phyloP scores from a whole-genome alignment of 1,284 basidiomycete species.

The Ustilago tritici region DNA sequence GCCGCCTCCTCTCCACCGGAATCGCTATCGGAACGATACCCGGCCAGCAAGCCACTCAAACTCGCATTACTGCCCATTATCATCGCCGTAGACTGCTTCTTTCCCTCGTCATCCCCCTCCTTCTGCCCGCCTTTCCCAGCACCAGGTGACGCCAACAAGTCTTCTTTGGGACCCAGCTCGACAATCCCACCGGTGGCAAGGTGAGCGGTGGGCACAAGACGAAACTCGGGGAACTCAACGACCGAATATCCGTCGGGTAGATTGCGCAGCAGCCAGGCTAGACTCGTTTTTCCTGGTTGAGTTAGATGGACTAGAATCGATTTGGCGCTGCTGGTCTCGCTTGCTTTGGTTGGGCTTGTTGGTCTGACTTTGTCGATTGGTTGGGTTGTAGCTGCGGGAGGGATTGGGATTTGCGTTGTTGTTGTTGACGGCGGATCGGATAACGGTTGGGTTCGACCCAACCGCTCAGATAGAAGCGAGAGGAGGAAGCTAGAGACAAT shows the following conservation, averaged over 20 bases:
- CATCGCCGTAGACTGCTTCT: conserved; percentile 1
- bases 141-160: not conserved
- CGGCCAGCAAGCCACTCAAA: conserved; percentile 13
- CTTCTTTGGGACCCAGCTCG: not conserved
- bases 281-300: conserved; percentile 2
- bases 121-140: not conserved
- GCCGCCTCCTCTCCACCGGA: not conserved
- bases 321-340: not conserved
- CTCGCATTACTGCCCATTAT: not conserved
- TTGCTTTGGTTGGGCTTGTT: not conserved
- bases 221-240: conserved; percentile 30
- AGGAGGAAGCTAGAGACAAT: conserved; percentile 30
- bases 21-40: conserved; percentile 19
- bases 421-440: not conserved
- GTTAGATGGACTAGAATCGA: conserved; percentile 10
- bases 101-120: not conserved
- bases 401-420: not conserved
- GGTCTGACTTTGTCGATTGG: not conserved
- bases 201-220: not conserved
- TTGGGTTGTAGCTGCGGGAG: not conserved
- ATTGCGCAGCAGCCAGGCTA: conserved; percentile 11
- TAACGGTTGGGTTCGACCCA: conserved; percentile 9
- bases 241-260: conserved; percentile 26
- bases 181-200: not conserved
- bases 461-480: conserved; percentile 14